phyloP scores from a whole-genome alignment of 768 basidiomycete genomes.

The Hypholoma sublateritium region DNA sequence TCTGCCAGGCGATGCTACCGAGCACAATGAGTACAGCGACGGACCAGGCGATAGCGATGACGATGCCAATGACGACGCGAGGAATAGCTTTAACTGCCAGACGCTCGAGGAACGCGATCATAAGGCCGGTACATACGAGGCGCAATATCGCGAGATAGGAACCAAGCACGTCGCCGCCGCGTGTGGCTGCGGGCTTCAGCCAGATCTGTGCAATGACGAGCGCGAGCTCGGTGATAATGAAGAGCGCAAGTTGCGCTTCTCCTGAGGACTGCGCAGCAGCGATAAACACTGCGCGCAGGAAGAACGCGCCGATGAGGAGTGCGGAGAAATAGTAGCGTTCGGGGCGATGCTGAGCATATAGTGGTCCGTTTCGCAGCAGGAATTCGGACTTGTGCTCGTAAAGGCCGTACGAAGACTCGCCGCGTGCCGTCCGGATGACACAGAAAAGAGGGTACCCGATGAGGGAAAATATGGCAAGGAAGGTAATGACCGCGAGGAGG shows the following conservation, averaged over 20 bases:
- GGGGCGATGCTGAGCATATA: slow-evolving; percentile 67
- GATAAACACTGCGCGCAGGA: slow-evolving; percentile 74
- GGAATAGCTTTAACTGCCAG: slow-evolving; percentile 72
- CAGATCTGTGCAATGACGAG: slow-evolving; percentile 51
- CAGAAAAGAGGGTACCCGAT: slow-evolving; percentile 50
- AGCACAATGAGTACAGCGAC: slow-evolving; percentile 69
- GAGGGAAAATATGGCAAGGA: slow-evolving; percentile 50
- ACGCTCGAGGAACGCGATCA: slow-evolving; percentile 75
- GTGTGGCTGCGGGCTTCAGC: slow-evolving; percentile 64
- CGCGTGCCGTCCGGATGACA: slow-evolving; percentile 45
- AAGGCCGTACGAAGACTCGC: slow-evolving; percentile 25
- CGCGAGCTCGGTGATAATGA: slow-evolving; percentile 66
- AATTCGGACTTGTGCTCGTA: slow-evolving; percentile 29
- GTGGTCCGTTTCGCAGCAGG: slow-evolving; percentile 48
- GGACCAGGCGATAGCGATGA: slow-evolving; percentile 71
- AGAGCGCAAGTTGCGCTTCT: slow-evolving; percentile 65
- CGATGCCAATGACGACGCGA: slow-evolving; percentile 77
- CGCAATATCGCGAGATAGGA: slow-evolving; percentile 68
- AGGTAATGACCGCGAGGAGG: slow-evolving; percentile 71
- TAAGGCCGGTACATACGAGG: slow-evolving; percentile 64
- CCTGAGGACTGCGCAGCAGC: slow-evolving; percentile 62
- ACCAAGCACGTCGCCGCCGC: slow-evolving; percentile 69
- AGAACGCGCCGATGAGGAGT: slow-evolving; percentile 51
- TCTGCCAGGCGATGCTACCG: slow-evolving; percentile 61
- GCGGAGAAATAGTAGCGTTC: slow-evolving; percentile 70